These are phyloP conservation scores for Phytophthora crassamura DNA, from an alignment of 352 stramenopile species.

Conservation along the genomic window DNA sequence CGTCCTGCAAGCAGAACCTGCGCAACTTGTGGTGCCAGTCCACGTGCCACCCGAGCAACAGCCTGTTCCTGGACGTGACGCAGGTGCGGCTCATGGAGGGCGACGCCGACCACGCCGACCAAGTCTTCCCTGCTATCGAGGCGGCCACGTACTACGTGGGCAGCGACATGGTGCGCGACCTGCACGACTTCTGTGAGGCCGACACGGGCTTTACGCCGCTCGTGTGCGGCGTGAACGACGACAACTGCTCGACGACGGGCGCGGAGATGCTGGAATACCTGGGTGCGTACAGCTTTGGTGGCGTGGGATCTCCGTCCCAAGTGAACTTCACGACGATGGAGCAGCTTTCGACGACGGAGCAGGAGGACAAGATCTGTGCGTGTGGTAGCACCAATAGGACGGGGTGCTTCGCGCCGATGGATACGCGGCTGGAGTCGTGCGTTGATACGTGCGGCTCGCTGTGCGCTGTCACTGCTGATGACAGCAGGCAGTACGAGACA, in stretches of 20 bases:
- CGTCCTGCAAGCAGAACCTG: constrained; percentile 77
- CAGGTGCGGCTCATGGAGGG: constrained; percentile 70
- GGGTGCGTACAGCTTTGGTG: constrained; percentile 70
- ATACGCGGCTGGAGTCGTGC: constrained; percentile 56
- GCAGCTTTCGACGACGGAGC: constrained; percentile 39
- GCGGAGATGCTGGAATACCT: constrained; percentile 65
- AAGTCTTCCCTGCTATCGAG: constrained; percentile 74
- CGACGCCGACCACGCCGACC: constrained; percentile 49
- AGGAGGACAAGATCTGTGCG: constrained; percentile 58
- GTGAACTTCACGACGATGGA: constrained; percentile 79
- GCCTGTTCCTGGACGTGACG: constrained; percentile 73
- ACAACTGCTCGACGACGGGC: constrained; percentile 66
- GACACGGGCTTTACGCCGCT: constrained; percentile 59
- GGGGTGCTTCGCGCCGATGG: constrained; percentile 60
- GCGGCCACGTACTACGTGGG: constrained; percentile 75
- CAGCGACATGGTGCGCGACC: constrained; percentile 66
- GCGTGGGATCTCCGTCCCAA: constrained; percentile 67
- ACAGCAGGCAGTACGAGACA: constrained; percentile 45
- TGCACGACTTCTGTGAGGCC: constrained; percentile 75
- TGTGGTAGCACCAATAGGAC: constrained; percentile 43
- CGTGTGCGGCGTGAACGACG: constrained; percentile 45
- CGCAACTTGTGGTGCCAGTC: constrained; percentile 86
- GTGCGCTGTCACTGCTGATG: constrained; percentile 47
- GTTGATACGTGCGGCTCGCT: constrained; percentile 66
- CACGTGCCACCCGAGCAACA: constrained; percentile 82